phyloP scores from a whole-genome alignment of 352 stramenopile species.

The Pythium grandisporangium region DNA sequence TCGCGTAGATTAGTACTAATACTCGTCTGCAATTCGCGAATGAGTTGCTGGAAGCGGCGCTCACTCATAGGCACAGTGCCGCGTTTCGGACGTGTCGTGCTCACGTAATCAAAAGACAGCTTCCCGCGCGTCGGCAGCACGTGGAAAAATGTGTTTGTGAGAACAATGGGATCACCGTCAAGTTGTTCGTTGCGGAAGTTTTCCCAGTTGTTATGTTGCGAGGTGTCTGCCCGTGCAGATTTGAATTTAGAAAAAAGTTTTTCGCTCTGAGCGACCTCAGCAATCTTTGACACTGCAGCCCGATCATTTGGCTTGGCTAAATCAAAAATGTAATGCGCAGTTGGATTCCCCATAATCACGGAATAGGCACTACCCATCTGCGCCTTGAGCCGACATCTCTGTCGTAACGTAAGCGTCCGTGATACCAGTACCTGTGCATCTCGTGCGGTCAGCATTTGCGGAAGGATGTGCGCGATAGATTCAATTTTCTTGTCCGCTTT shows the following conservation, averaged over 20 bases:
- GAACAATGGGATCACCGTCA: slow-evolving; percentile 53
- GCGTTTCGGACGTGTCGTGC: slow-evolving; percentile 56
- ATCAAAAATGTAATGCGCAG: slow-evolving; percentile 73
- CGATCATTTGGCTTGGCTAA: slow-evolving; percentile 69
- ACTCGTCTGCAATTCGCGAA: slow-evolving; percentile 42
- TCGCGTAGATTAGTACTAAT: slow-evolving; percentile 1
- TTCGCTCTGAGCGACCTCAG: slow-evolving; percentile 75
- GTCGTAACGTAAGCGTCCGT: slow-evolving; percentile 46
- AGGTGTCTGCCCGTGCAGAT: slow-evolving; percentile 56
- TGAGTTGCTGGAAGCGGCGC: slow-evolving; percentile 65
- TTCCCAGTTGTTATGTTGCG: slow-evolving; percentile 87
- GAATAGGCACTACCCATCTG: slow-evolving; percentile 81
- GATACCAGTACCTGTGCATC: slow-evolving; percentile 68
- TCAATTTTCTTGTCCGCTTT: slow-evolving; percentile 45
- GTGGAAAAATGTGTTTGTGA: slow-evolving; percentile 77
- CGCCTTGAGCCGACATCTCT: slow-evolving; percentile 70
- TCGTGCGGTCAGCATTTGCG: slow-evolving; percentile 78
- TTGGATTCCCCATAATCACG: slow-evolving; percentile 77
- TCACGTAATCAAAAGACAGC: slow-evolving; percentile 89
- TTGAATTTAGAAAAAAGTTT: slow-evolving; percentile 64
- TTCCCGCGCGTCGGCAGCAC: slow-evolving; percentile 56
- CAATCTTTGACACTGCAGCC: slow-evolving; percentile 66
- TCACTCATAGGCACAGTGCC: slow-evolving; percentile 54
- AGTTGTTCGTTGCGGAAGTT: slow-evolving; percentile 89
- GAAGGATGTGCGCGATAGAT: slow-evolving; percentile 58